Base-by-base conservation (phyloP, 2,329 filamentous ascomycete species). In the Alternaria incomplexa region DNA sequence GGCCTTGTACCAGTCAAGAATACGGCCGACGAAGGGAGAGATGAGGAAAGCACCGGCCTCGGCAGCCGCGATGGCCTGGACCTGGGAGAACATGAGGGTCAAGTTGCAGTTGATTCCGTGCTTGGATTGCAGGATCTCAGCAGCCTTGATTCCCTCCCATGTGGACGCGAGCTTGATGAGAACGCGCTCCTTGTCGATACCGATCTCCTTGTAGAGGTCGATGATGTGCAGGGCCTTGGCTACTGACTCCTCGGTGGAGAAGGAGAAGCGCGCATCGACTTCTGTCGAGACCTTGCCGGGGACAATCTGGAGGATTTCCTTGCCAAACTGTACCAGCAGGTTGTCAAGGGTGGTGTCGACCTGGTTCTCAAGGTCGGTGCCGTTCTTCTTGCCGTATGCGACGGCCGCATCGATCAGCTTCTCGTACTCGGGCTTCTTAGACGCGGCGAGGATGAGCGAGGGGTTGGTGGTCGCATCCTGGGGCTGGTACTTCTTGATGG, bases 381-480 rank as follows among this genome's bases (percentile, higher is more conserved):
- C 87, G 80, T 89, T 84, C 75, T 86, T 78, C 91, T 97, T 98
- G 84, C 92, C 95, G 84, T 93, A 94, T 70, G 86, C 87, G 73
- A 97, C 87, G 75, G 95, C 93, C 61, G 86, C 84, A 79, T 98
- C 94, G 76, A 97, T 96, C 80, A 98, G 86, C 83, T 91, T 90
- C 79, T 92, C 93, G 83, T 98, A 98, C 84, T 97, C 94, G 81
- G 92, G 80, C 90, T 98, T 98, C 89, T 99, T 98, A 81, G 96
- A 94, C 70, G 96, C 96, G 73, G 94, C 95, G 81, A 99, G 91
- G 84, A 99, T 98, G 82, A 99, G 88, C 69, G 96, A 98, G 64
- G 96, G 96, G 90, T 99, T 99, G 86, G 96, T 99, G 83, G 96
- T 99, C 80, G 96, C 96, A 92, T 99, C 96, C 88, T 99, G 94